Base-by-base conservation (phyloP, 768 basidiomycete species). In the Boletus vinaceobasis region DNA sequence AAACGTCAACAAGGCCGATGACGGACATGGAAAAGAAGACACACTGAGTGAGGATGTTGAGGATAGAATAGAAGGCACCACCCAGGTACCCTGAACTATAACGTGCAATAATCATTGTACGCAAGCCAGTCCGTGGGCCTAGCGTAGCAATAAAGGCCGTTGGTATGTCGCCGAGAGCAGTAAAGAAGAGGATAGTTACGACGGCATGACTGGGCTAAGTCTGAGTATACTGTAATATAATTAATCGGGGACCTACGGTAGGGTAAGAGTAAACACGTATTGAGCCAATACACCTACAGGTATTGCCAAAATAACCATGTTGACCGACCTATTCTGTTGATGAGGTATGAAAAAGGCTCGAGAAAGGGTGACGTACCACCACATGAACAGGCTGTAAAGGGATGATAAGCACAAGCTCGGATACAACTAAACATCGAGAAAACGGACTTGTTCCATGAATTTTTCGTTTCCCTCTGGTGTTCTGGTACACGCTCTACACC, bases 401-500 rank as follows among this genome's bases (percentile, higher is more conserved):
- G 36, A 15, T 39, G 51, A 53, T 58, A 21, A 63, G 48, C n/a
- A 29, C 15, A 43, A 14, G 11, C 23, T 19, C 9, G 6, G 32
- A 42, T 17, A 14, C 14, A 37, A 55, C 14, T 8, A 27, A 38
- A 53, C 19, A 40, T 39, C 19, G 36, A 37, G 14, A 35, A 36
- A 7, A 70, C 72, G 43, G 46, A 74, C 75, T 76, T 76, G 61
- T 77, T 78, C 74, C 76, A 77, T 14, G 71, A 60, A 53, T 78
- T 74, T 53, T 76, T 77, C 1, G 57, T 66, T 48, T 76, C 74
- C 55, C 78, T 60, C 65, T 80, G 74, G 53, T 76, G 65, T 61
- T 82, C 81, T 15, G 77, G 78, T 0, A 82, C 77, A 13, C 81
- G 76, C 57, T 81, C 81, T 7, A 83, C 76, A 19, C 81, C 81